Conservation (phyloP, 2,329 filamentous ascomycete genomes). For the Phoma sp. region DNA sequence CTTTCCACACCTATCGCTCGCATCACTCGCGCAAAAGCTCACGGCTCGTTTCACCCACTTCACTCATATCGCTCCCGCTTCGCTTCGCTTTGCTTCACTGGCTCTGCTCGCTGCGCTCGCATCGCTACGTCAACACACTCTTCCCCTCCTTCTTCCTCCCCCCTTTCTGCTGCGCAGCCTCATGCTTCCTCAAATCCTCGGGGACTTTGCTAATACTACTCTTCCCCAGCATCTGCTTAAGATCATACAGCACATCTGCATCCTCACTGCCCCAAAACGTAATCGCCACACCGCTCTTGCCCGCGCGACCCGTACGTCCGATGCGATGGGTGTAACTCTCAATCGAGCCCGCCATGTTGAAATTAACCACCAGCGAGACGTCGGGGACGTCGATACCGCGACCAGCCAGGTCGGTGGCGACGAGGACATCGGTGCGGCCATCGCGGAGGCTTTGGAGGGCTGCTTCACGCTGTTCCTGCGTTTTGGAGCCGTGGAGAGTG, state of each 20-base stretch:
- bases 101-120: no score
- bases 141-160: slow-evolving; percentile 30
- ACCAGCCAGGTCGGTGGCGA: slow-evolving; percentile 93
- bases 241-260: slow-evolving; percentile 86
- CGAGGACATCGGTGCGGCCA: slow-evolving; percentile 83
- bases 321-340: slow-evolving; percentile 97
- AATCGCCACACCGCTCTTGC: slow-evolving; percentile 94
- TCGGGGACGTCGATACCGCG: slow-evolving; percentile 98
- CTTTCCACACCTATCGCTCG: no score
- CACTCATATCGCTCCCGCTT: no score
- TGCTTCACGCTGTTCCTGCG: slow-evolving; percentile 95
- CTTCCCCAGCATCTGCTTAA: slow-evolving; percentile 95
- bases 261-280: slow-evolving; percentile 95
- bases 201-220: slow-evolving; percentile 86
- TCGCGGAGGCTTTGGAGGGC: slow-evolving; percentile 84
- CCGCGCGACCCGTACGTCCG: slow-evolving; percentile 94
- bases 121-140: slow-evolving; percentile 16
- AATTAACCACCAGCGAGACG: slow-evolving; percentile 93
- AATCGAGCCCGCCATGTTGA: slow-evolving; percentile 95
- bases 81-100: no score
- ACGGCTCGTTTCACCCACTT: no score
- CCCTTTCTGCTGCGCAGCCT: slow-evolving; percentile 87
- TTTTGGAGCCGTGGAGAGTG: slow-evolving; percentile 94
- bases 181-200: slow-evolving; percentile 87
- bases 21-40: no score